Evolutionary conservation across 75 land plant genomes (phyloP).

Genomic region (Sequoia sempervirens): DNA sequence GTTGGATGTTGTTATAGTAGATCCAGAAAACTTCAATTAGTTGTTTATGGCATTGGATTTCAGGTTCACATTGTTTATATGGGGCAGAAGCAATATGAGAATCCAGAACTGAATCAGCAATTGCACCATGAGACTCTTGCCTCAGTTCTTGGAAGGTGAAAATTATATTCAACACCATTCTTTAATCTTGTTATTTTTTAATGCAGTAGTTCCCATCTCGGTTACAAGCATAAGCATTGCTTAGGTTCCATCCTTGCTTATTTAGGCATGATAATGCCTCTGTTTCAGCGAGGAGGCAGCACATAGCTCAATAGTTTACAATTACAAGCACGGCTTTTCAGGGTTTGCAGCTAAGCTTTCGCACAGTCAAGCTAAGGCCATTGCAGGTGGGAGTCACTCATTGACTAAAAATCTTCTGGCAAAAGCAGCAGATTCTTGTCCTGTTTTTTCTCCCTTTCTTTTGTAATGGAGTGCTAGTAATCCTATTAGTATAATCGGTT

Average conservation of each 20-base stretch:
- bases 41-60: constrained; percentile 1
- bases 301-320: constrained; percentile 38
- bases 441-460: not conserved
- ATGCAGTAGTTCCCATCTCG: not conserved
- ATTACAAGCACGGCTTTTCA: constrained; percentile 62
- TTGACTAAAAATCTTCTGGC: not conserved
- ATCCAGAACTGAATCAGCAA: constrained; percentile 15
- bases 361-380: constrained; percentile 24
- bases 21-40: not conserved
- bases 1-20: not conserved
- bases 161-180: not conserved
- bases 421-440: not conserved
- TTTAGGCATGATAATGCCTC: not conserved
- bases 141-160: constrained; percentile 37
- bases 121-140: constrained; percentile 31
- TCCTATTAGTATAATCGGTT: not conserved
- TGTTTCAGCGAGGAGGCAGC: constrained; percentile 40
- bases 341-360: constrained; percentile 63
- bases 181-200: not conserved
- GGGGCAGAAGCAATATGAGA: constrained; percentile 30
- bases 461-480: not conserved
- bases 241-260: not conserved
- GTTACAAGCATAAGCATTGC: not conserved
- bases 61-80: constrained; percentile 47
- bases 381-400: constrained; percentile 29